Evolutionary conservation across 2,329 filamentous ascomycete genomes (phyloP), one percentile per base, ranked within the genome.

Genomic region (Beauveria caledonica): DNA sequence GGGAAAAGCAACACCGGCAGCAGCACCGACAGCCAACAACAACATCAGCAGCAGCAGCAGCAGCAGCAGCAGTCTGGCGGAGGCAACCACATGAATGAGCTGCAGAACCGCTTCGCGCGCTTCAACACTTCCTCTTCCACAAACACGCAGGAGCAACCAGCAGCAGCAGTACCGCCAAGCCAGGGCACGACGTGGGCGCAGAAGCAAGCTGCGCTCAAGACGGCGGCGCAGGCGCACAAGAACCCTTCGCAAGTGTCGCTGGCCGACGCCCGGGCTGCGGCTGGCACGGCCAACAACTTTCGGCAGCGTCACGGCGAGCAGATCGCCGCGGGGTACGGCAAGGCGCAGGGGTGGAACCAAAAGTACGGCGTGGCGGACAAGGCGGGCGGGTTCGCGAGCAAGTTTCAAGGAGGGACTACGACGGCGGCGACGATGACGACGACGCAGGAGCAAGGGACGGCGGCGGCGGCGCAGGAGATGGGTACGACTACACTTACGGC

Each of bases 301-400:
- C 84, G 86, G 15, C 83, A 89, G 68, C 76, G 86, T 29, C 86
- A 90, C 66, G 83, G 86, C 3, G 86, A 87, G 19, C 85, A 89
- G 69, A 82, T 89, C 6, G 80, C 82, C 1, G 74, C 81, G 6
- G 86, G 86, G 0, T 77, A 80, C 66, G 76, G 78, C 67, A 79
- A 77, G 21, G 85, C 85, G 4, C 82, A 80, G 62, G 76, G 74
- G 1, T 66, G 86, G 60, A 83, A 85, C 59, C 80, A 86, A 67
- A 86, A 84, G 68, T 87, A 87, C 65, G 82, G 82, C 3, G 73
- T 86, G 5, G 62, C 70, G 40, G 71, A 76, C 44, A 76, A 72
- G 64, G 65, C 74, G 4, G 70, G 71, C 9, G 70, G 67, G 44
- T 67, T 66, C 44, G 64, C 65, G 5, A 64, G 62, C 52, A 54